Base-by-base conservation (phyloP, 2,329 filamentous ascomycete species). In the Penicillium brevicompactum region DNA sequence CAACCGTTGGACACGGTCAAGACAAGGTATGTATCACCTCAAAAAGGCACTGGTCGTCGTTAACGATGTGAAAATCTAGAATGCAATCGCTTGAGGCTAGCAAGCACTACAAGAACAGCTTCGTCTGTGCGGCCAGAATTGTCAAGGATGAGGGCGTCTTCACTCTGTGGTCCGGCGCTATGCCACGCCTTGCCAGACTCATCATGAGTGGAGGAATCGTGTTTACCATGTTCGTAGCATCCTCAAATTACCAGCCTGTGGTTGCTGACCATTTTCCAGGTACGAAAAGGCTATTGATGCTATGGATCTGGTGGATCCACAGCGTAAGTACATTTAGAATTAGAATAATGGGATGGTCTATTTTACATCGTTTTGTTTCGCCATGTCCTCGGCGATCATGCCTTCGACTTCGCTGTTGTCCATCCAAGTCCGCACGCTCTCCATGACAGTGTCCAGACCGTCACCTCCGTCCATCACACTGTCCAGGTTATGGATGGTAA, bases 11-110 rank as follows among this genome's bases (percentile, higher is more conserved):
- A 99, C 74, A 97, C 93, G 0, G 84, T 99, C 72, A 99, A 99
- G 84, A 99, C 94, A 46, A 79, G 84, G 79, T 82, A 64, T 53
- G 64, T 56, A 46, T 40, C 30, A 18, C n/a, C 27, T 34, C 16
- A 14, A 27, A n/a, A 2, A 1, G 11, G 14, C 5, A 16, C 32
- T 18, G 13, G n/a, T 27, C 34, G n/a, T 32, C 37, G 37, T 53
- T 68, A 44, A 70, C 49, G 43, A 5, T 31, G 44, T 48, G 56
- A 82, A 91, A 59, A 99, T 40, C 46, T 56, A 82, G 91, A 59
- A 99, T 99, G 94, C 94, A 99, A 83, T 96, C 91, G 63, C 88
- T 97, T 58, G 91, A 97, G 74, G 91, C 93, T 32, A 84, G 84
- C 59, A 80, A 77, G 42, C 77, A 88, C 57, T 99, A 99, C 71